Evolutionary conservation across 352 stramenopile species (phyloP).

Genomic region (Pythium brachiatum): DNA sequence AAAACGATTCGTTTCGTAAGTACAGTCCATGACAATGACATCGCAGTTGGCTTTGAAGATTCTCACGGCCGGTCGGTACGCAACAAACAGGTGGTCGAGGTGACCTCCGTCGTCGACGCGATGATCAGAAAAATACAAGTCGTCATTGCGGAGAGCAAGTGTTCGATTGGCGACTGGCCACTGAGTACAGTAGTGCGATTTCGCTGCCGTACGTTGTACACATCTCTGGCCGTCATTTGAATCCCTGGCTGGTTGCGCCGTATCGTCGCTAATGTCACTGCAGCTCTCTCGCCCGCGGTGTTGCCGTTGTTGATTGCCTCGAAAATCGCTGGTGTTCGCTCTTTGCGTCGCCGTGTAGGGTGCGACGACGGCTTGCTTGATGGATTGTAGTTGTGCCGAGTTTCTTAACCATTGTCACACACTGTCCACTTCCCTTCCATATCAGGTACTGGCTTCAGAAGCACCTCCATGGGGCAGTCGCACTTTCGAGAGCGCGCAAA

Average conservation of each 20-base stretch:
- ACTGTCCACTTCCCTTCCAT: not conserved
- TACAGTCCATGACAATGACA: slow-evolving; percentile 13
- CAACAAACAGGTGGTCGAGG: not conserved
- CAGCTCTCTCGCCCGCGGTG: not conserved
- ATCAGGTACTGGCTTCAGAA: not conserved
- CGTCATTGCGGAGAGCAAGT: not conserved
- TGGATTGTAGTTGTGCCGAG: not conserved
- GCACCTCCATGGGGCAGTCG: not conserved
- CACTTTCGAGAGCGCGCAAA: not conserved
- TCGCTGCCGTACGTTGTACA: not conserved
- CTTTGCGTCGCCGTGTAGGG: not conserved
- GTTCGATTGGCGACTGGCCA: not conserved
- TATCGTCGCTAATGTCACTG: not conserved
- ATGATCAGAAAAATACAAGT: not conserved
- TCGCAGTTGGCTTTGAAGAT: not conserved
- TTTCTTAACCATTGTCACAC: not conserved
- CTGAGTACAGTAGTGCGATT: not conserved
- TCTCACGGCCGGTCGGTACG: not conserved
- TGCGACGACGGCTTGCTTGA: not conserved
- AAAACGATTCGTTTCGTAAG: slow-evolving; percentile 21
- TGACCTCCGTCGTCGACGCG: not conserved
- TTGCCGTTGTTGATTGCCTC: not conserved
- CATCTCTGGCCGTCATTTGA: not conserved
- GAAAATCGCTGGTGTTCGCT: not conserved
- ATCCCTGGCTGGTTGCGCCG: not conserved